These are phyloP conservation scores for Lyophyllum semitale DNA, from an alignment of 768 basidiomycete genomes.

Conservation along the genomic window DNA sequence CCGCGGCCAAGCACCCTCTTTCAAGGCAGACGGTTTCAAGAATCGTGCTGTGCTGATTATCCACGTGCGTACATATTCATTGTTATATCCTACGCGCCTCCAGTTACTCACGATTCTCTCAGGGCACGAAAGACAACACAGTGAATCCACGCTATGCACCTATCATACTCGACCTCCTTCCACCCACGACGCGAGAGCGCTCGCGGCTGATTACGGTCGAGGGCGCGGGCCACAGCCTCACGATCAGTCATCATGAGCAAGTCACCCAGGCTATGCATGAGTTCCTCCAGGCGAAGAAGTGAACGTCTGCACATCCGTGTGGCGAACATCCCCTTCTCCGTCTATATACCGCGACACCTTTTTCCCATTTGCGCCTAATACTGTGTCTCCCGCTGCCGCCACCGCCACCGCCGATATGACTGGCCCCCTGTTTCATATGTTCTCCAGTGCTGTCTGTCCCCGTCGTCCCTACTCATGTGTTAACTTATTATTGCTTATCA, in stretches of 20 bases:
- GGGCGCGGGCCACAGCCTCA: constrained; percentile 56
- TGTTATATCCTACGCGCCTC: not conserved
- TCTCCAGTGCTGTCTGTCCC: too few species aligned
- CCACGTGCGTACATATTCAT: constrained; percentile 45
- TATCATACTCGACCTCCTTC: constrained; percentile 46
- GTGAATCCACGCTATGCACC: constrained; percentile 57
- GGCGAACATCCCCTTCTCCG: too few species aligned
- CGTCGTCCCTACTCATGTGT: too few species aligned
- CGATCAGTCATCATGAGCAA: constrained; percentile 40
- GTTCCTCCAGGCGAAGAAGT: constrained; percentile 24
- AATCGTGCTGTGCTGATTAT: constrained; percentile 59
- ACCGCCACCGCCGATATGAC: too few species aligned
- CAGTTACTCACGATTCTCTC: constrained; percentile 9
- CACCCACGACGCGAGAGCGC: constrained; percentile 29
- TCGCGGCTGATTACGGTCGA: constrained; percentile 49
- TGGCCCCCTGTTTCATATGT: too few species aligned
- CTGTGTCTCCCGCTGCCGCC: too few species aligned
- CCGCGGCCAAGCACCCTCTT: constrained; percentile 58
- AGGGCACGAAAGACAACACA: constrained; percentile 63
- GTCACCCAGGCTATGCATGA: constrained; percentile 34
- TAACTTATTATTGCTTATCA: too few species aligned
- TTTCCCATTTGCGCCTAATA: too few species aligned
- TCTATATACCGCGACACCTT: too few species aligned
- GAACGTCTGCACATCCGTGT: not conserved
- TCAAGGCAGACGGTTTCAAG: constrained; percentile 49